These are phyloP conservation scores for Diutina neorugosa DNA, from an alignment of 1,139 yeast genomes.

Conservation along the genomic window DNA sequence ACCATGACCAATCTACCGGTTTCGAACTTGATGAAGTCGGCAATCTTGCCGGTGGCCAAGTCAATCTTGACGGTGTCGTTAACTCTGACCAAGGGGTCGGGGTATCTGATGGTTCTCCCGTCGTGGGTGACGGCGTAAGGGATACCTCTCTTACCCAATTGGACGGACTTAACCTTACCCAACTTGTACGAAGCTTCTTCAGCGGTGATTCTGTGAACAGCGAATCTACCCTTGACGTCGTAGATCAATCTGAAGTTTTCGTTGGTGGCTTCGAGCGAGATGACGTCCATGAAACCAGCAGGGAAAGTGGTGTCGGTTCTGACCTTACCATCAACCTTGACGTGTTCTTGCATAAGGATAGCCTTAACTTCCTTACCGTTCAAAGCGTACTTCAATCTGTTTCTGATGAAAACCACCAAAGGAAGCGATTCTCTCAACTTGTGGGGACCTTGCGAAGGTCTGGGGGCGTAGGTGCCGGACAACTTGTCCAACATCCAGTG, in stretches of 20 bases:
- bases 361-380: slow-evolving; percentile 99
- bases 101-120: slow-evolving; percentile 99
- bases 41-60: slow-evolving; percentile 88
- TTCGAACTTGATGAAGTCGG: slow-evolving; percentile 87
- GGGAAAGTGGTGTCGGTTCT: slow-evolving; percentile 99
- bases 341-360: slow-evolving; percentile 97
- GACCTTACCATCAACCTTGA: slow-evolving; percentile 97
- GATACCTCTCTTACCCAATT: slow-evolving; percentile 95
- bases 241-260: slow-evolving; percentile 98
- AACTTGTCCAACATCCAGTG: slow-evolving; percentile 99
- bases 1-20: slow-evolving; percentile 94
- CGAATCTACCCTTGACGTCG: slow-evolving; percentile 97
- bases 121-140: slow-evolving; percentile 99
- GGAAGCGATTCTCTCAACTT: slow-evolving; percentile 98
- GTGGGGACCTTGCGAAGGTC: slow-evolving; percentile 99
- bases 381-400: slow-evolving; percentile 98
- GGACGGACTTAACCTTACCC: slow-evolving; percentile 95
- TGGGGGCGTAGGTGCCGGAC: slow-evolving; percentile 99
- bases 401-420: slow-evolving; percentile 94
- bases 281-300: slow-evolving; percentile 99
- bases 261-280: slow-evolving; percentile 93
- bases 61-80: slow-evolving; percentile 97
- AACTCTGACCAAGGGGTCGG: slow-evolving; percentile 92
- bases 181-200: slow-evolving; percentile 98
- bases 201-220: slow-evolving; percentile 97